phyloP scores from a whole-genome alignment of 306 rosid species.

The Dalbergia cochinchinensis region DNA sequence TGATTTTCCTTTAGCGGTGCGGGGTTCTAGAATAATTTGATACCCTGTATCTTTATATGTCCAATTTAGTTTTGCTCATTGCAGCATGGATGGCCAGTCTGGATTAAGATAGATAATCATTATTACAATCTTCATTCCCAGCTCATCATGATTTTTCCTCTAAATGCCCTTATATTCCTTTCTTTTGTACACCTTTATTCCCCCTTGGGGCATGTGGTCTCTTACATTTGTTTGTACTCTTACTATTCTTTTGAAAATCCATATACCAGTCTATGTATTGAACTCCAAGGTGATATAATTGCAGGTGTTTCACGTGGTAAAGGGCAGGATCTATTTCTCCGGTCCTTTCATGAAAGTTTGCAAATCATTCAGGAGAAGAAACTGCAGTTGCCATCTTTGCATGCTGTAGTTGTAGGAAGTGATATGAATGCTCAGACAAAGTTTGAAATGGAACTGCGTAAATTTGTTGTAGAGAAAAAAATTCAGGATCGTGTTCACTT shows the following conservation, averaged over 20 bases:
- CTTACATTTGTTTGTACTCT: background rate
- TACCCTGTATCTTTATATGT: background rate
- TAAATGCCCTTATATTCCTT: background rate
- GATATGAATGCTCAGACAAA: constrained; percentile 87
- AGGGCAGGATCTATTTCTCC: constrained; percentile 96
- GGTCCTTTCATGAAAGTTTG: constrained; percentile 78
- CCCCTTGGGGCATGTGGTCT: too few species aligned
- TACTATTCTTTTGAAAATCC: constrained; percentile 26
- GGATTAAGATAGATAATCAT: constrained; percentile 3
- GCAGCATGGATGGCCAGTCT: background rate
- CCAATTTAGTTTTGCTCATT: constrained; percentile 22
- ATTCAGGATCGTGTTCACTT: constrained; percentile 88
- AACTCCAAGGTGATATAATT: constrained; percentile 38
- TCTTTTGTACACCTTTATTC: background rate
- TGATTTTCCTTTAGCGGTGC: background rate
- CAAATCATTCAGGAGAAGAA: constrained; percentile 73
- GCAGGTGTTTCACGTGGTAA: constrained; percentile 97
- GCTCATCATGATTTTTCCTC: too few species aligned
- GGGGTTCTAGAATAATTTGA: constrained; percentile 12
- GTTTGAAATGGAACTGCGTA: constrained; percentile 77
- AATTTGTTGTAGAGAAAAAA: constrained; percentile 72
- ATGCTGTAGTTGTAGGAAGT: constrained; percentile 93
- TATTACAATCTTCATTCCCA: background rate
- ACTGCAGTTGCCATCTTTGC: constrained; percentile 81
- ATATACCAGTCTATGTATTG: constrained; percentile 35